Evolutionary conservation across 148 eudicot species (phyloP).

Genomic region (Pharnaceum exiguum): DNA sequence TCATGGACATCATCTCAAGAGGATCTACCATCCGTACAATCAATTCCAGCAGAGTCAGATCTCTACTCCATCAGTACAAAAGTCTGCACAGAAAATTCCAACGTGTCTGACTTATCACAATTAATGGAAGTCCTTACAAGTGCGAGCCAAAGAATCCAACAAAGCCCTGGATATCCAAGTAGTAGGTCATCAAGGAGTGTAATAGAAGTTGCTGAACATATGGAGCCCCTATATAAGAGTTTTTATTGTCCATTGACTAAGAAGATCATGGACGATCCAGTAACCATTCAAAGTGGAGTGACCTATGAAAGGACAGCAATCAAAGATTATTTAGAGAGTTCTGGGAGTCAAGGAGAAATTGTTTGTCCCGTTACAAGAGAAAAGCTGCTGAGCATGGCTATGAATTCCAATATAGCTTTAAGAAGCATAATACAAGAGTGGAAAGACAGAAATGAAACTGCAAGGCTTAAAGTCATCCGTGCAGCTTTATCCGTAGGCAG

Average conservation of each 20-base stretch:
- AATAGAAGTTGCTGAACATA: conserved; percentile 37
- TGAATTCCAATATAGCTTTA: conserved; percentile 54
- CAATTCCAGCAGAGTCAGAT: conserved; percentile 33
- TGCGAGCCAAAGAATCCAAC: conserved; percentile 22
- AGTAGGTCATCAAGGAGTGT: conserved; percentile 26
- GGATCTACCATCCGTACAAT: conserved; percentile 9
- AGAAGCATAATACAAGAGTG: conserved; percentile 61
- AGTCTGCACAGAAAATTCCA: conserved; percentile 31
- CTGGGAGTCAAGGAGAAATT: conserved; percentile 31
- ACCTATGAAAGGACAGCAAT: conserved; percentile 66
- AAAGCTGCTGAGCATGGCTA: conserved; percentile 35
- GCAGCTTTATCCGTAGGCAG: conserved; percentile 54
- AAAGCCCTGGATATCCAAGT: conserved; percentile 17
- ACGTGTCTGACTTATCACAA: conserved; percentile 26
- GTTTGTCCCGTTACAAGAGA: conserved; percentile 52
- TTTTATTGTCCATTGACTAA: conserved; percentile 72
- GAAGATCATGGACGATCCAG: conserved; percentile 74
- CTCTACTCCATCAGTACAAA: conserved; percentile 43
- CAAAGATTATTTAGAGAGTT: conserved; percentile 39
- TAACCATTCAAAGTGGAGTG: conserved; percentile 68
- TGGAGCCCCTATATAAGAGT: conserved; percentile 61
- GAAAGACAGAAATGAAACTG: conserved; percentile 71
- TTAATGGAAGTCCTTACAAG: conserved; percentile 35
- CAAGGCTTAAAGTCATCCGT: conserved; percentile 48
- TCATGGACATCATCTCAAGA: conserved; percentile 4